Evolutionary conservation across 352 stramenopile species (phyloP).

Genomic region (Pythium phragmitis): DNA sequence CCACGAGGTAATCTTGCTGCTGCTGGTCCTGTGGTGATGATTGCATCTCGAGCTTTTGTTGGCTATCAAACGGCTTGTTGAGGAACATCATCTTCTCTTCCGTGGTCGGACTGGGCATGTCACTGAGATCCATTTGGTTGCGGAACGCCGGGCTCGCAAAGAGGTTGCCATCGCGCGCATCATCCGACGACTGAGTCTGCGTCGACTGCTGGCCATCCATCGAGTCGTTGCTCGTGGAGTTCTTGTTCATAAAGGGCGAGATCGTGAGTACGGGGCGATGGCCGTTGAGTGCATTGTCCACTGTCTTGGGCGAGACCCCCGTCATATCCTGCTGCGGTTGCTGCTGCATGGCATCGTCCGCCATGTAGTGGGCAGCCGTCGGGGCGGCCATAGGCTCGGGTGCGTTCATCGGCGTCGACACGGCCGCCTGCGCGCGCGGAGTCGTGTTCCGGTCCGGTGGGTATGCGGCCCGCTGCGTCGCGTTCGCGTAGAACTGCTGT

Average conservation of each 20-base stretch:
- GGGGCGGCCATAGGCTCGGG: conserved; percentile 12
- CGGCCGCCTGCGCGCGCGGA: conserved; percentile 5
- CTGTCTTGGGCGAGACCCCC: conserved; percentile 17
- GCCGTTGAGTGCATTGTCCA: conserved; percentile 15
- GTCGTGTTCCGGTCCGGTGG: conserved; percentile 18
- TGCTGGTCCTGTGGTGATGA: conserved; percentile 13
- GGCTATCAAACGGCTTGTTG: conserved; percentile 26
- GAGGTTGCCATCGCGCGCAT: conserved; percentile 42
- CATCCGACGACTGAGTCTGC: conserved; percentile 7
- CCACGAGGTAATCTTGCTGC: conserved; percentile 12
- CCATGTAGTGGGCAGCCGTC: conserved; percentile 10
- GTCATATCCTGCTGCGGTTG: neutral
- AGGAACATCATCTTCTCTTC: conserved; percentile 30
- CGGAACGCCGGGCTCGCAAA: conserved; percentile 76
- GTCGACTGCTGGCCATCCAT: conserved; percentile 28
- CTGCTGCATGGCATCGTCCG: neutral
- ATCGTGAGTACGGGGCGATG: conserved; percentile 62
- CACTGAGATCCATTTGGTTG: conserved; percentile 61
- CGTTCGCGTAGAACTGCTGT: conserved; percentile 34
- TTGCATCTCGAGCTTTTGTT: conserved; percentile 4
- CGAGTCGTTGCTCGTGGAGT: conserved; percentile 31
- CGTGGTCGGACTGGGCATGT: conserved; percentile 21
- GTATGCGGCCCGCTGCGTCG: conserved; percentile 25
- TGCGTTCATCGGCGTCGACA: conserved; percentile 17
- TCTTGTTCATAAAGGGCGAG: conserved; percentile 77